Percentiles rank a stretch among this genome's conserved stretches.
Evolutionary conservation across 441 rosid species (phyloP).

Genomic region (Corymbia calophylla): DNA sequence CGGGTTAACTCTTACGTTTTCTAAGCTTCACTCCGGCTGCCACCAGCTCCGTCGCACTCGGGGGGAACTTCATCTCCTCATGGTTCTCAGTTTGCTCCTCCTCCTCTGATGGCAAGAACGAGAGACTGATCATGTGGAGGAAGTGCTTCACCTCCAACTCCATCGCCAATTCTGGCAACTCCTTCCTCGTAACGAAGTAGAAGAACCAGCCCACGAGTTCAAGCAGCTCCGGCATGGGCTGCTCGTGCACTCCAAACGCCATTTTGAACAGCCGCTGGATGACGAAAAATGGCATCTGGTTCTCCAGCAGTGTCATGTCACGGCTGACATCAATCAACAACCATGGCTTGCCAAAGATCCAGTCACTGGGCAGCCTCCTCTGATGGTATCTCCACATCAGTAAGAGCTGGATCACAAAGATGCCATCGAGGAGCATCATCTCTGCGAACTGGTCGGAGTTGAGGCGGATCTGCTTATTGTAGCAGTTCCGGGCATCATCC

Average conservation of each 20-base stretch:
- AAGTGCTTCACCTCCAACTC: background rate
- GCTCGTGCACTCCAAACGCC: background rate
- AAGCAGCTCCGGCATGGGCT: background rate
- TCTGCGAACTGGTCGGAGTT: background rate
- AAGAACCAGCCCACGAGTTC: background rate
- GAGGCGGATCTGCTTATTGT: background rate
- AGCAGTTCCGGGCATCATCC: background rate
- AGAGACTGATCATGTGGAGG: background rate
- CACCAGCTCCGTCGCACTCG: background rate
- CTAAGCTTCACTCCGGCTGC: background rate
- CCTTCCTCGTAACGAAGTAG: no score
- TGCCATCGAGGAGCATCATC: background rate
- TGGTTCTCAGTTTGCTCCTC: no score
- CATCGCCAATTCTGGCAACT: background rate
- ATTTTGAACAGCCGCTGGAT: background rate
- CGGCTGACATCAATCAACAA: background rate
- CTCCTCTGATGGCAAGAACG: background rate
- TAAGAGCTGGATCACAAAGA: background rate
- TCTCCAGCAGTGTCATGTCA: conserved; percentile 3
- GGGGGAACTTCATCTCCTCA: background rate
- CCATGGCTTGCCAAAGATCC: background rate
- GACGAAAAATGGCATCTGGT: background rate
- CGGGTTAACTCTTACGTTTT: background rate
- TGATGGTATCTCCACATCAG: background rate
- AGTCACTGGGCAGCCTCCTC: background rate